Base-by-base conservation (phyloP, 768 basidiomycete genomes). In the Strobilomyces dryophilus region DNA sequence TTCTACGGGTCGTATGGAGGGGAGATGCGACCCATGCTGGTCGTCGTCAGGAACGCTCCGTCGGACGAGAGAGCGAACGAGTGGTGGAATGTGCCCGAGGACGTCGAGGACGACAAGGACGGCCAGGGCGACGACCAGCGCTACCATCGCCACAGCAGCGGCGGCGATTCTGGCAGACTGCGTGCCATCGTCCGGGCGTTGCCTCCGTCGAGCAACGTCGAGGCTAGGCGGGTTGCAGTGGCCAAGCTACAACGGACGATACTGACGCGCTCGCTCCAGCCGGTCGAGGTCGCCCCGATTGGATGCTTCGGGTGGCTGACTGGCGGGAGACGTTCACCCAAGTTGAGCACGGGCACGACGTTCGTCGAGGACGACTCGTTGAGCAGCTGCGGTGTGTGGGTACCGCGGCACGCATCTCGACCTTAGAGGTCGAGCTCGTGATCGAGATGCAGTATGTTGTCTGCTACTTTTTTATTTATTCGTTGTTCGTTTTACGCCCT, bases 1-100 rank as follows among this genome's bases (percentile, higher is more conserved):
- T 66, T 66, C 27, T 61, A 55, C 17, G 29, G 27, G 10, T 61
- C 66, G 8, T 66, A 61, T 12, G 61, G 64, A 5, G 66, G 66
- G 40, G 59, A 66, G 14, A 66, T 51, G 24, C 64, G 66, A 6
- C 66, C 66, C 4, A 10, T 66, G 37, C 12, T 68, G 45, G 56
- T 66, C 43, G 49, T 66, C 42, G 64, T 64, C 36, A 52, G 36
- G 50, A 66, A 55, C 18, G 64, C 61, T 2, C 29, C 6, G 18
- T 61, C 66, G 14, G 59, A 63, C 18, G 52, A 58, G 27, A 18
- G 18, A 9, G 66, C 66, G 14, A 4, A 31, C 24, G 56, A 47
- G 29, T 66, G 64, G 66, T 66, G 66, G 66, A 47, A 49, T 18
- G 11, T 41, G 26, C 45, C 50, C 5, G 51, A 55, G 12, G 52